Evolutionary conservation across 176 grass and related monocot species (phyloP).

Genomic region (Lolium rigidum): DNA sequence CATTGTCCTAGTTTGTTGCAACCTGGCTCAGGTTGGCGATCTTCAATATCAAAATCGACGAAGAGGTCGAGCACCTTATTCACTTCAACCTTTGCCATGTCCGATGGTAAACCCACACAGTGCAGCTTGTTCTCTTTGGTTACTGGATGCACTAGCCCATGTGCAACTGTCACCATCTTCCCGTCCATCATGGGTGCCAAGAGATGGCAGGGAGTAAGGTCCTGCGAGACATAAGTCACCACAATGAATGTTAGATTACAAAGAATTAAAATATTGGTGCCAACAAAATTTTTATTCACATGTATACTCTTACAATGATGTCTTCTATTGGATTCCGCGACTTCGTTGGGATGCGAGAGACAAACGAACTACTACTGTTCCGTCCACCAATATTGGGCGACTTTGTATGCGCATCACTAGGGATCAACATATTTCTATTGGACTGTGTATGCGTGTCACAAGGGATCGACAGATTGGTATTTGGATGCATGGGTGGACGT

Average conservation of each 20-base stretch:
- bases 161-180: neutral
- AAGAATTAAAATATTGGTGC: neutral
- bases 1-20: neutral
- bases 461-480: neutral
- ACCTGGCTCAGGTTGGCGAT: neutral
- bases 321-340: neutral
- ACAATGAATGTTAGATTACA: neutral
- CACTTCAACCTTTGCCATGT: neutral
- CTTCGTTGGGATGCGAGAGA: neutral
- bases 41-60: neutral
- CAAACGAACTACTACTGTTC: neutral
- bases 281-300: neutral
- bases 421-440: too few species aligned
- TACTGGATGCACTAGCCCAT: too few species aligned
- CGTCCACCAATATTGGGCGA: too few species aligned
- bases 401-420: neutral
- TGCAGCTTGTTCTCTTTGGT: neutral
- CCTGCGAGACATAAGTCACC: neutral
- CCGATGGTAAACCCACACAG: neutral
- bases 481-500: neutral
- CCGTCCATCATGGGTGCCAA: neutral
- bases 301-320: neutral
- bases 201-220: neutral
- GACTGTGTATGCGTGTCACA: too few species aligned
- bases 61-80: neutral